Evolutionary conservation across 352 stramenopile species (phyloP).

Genomic region (Phytophthora hybrid): DNA sequence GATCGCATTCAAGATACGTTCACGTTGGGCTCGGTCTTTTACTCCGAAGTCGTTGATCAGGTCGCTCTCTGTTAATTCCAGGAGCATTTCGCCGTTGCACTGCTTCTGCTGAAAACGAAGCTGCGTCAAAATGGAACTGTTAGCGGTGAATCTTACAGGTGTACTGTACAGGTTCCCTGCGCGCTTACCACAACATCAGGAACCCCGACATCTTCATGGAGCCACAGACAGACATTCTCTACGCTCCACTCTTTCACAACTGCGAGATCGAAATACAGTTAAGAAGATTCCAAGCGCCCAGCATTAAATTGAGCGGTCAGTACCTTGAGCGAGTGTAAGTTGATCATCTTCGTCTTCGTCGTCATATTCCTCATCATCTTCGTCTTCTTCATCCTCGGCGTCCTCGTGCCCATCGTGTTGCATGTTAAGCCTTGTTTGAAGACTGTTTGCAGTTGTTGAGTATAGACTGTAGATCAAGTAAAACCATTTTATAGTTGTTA

Average conservation of each 20-base stretch:
- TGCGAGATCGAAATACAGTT: constrained; percentile 13
- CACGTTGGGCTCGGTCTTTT: constrained; percentile 66
- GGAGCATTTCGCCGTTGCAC: constrained; percentile 75
- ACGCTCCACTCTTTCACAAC: constrained; percentile 83
- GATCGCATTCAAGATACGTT: constrained; percentile 80
- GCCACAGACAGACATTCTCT: constrained; percentile 85
- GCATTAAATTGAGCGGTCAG: neutral
- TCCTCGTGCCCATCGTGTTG: constrained; percentile 39
- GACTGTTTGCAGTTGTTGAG: constrained; percentile 10
- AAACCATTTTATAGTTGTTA: constrained; percentile 2
- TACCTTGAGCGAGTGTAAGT: constrained; percentile 73
- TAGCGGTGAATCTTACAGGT: neutral
- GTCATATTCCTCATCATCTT: constrained; percentile 56
- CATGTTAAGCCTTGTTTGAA: constrained; percentile 15
- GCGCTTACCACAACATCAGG: constrained; percentile 70
- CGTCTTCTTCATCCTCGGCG: constrained; percentile 51
- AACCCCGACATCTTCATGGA: constrained; percentile 79
- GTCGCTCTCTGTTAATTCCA: constrained; percentile 77
- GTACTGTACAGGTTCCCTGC: neutral
- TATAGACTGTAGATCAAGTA: constrained; percentile 6
- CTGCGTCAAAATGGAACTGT: constrained; percentile 33
- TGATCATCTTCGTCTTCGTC: constrained; percentile 65
- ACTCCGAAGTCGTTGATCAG: constrained; percentile 84
- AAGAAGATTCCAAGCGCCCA: neutral
- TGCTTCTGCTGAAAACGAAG: constrained; percentile 70